phyloP scores from a whole-genome alignment of 2,329 filamentous ascomycete species.

The Epichloe sibirici region DNA sequence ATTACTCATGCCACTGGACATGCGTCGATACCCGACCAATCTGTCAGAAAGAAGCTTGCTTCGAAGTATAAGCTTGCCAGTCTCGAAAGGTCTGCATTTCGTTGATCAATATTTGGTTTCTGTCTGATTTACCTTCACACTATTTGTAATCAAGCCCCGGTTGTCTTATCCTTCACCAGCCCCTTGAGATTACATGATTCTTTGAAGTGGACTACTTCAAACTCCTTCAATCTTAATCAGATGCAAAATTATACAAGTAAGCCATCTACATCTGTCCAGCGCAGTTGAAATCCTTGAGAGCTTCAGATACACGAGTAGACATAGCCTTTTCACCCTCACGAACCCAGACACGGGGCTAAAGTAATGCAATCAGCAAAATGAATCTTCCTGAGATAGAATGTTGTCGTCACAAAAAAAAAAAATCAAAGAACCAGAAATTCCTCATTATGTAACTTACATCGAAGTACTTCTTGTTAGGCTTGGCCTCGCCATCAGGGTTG shows the following conservation, averaged over 20 bases:
- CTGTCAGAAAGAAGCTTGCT: too few species aligned
- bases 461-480: slow-evolving; percentile 98
- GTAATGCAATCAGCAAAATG: neutral
- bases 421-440: too few species aligned
- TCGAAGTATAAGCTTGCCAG: too few species aligned
- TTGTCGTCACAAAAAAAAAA: too few species aligned
- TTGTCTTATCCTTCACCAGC: neutral
- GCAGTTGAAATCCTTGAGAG: slow-evolving; percentile 79
- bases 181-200: neutral
- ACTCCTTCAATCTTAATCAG: neutral
- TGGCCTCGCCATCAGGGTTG: slow-evolving; percentile 90
- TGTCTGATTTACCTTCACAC: too few species aligned
- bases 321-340: slow-evolving; percentile 97
- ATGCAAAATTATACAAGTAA: neutral
- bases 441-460: slow-evolving; percentile 27
- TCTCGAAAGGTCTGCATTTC: too few species aligned
- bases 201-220: neutral
- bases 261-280: slow-evolving; percentile 21
- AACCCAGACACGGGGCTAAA: slow-evolving; percentile 80
- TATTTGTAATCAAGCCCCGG: too few species aligned
- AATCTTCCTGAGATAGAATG: too few species aligned
- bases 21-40: too few species aligned
- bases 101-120: too few species aligned
- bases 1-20: too few species aligned
- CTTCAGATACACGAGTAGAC: slow-evolving; percentile 65